Base-by-base conservation (phyloP, 2,329 filamentous ascomycete species). In the Clarireedia paspali region DNA sequence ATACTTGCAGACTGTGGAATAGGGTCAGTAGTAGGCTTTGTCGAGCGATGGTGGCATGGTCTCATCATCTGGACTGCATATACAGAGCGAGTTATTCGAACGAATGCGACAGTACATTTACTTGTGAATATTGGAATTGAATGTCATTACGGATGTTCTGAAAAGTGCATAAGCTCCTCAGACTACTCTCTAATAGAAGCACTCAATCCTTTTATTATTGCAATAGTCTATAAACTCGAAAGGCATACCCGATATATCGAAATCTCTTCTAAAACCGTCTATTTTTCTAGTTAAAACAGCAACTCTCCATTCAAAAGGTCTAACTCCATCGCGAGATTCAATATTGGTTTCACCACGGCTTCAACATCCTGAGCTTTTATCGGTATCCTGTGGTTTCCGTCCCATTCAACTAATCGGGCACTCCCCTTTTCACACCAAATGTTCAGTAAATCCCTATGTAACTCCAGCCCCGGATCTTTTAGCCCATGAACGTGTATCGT, bases 401-500 rank as follows among this genome's bases (percentile, higher is more conserved):
- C 79, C 88, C 88, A 91, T 68, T 90, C 84, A 1, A 91, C 68
- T 47, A 90, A 59, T 40, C 70, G 75, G 5, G 78, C 72, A 2
- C 72, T 80, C 0, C 74, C 76, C 9, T 73, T 66, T 50, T 81
- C 74, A 66, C 83, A 88, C 67, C 85, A 90, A 51, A 79, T 70
- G 7, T 79, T 68, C 50, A 82, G 65, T 62, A 85, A 64, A 66
- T 76, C 72, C 54, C 77, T 71, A 66, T 88, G 85, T 46, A 81
- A 70, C 57, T 79, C 71, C 24, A 90, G 64, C 0, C 82, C 83
- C 0, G 77, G 74, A 69, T 87, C 83, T 17, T 73, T 72, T 59
- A 83, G 62, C 0, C 86, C 85, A 70, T 88, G 85, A 1, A 88
- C 82, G 71, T 89, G 85, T 5, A 88, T 68, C 0, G 85, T 87